phyloP scores from a whole-genome alignment of 495 filamentous ascomycete genomes.

The Podospora comata region DNA sequence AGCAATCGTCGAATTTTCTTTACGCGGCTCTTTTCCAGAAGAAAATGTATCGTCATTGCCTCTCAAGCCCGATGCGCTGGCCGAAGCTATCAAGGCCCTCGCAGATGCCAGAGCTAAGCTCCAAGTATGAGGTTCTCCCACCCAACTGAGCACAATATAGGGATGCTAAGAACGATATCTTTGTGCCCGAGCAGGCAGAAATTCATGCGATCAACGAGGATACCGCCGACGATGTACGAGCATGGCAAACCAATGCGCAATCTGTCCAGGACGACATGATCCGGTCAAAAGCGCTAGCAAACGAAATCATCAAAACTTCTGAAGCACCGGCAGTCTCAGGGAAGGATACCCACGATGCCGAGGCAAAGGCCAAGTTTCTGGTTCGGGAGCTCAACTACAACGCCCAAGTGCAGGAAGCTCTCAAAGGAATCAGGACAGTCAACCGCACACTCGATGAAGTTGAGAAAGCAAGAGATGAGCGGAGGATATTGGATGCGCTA shows the following conservation, averaged over 20 bases:
- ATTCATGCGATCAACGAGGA: slow-evolving; percentile 70
- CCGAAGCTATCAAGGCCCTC: slow-evolving; percentile 62
- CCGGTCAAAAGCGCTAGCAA: slow-evolving; percentile 65
- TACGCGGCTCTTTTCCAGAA: slow-evolving; percentile 70
- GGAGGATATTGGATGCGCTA: slow-evolving; percentile 50
- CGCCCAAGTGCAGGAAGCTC: slow-evolving; percentile 57
- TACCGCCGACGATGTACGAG: slow-evolving; percentile 71
- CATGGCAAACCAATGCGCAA: slow-evolving; percentile 80
- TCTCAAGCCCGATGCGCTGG: slow-evolving; percentile 56
- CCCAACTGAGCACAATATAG: background rate
- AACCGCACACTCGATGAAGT: slow-evolving; percentile 51
- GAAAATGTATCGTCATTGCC: slow-evolving; percentile 65
- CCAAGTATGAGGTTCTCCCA: slow-evolving; percentile 51
- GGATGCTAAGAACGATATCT: slow-evolving; percentile 13
- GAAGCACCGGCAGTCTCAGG: slow-evolving; percentile 60
- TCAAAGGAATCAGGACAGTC: slow-evolving; percentile 58
- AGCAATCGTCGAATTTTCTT: slow-evolving; percentile 68
- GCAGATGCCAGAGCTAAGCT: slow-evolving; percentile 62
- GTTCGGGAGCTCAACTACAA: slow-evolving; percentile 76
- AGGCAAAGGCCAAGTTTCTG: slow-evolving; percentile 66
- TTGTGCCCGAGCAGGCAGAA: slow-evolving; percentile 49
- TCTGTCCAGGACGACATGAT: slow-evolving; percentile 80
- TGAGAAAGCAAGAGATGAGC: slow-evolving; percentile 46
- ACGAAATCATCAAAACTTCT: slow-evolving; percentile 69
- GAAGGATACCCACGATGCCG: slow-evolving; percentile 60